Evolutionary conservation across 176 grass and related monocot genomes (phyloP).

Genomic region (Saccharum officinarum): DNA sequence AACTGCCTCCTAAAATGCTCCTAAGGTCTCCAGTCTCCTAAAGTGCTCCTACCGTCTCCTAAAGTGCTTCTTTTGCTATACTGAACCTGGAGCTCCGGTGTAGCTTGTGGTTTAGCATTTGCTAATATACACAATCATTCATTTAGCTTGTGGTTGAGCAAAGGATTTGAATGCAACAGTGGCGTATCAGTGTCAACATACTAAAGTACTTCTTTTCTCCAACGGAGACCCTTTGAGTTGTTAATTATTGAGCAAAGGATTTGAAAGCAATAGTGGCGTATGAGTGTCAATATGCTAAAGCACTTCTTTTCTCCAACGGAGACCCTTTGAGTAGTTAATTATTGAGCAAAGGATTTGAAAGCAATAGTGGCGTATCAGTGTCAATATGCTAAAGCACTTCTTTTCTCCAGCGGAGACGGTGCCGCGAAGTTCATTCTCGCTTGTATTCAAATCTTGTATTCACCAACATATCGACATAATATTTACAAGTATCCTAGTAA

Average conservation of each 20-base stretch:
- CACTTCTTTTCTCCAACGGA: too few species aligned
- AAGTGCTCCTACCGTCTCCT: not conserved
- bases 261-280: too few species aligned
- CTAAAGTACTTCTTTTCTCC: too few species aligned
- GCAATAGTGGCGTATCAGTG: not conserved
- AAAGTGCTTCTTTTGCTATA: not conserved
- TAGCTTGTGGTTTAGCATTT: not conserved
- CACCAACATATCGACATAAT: not conserved
- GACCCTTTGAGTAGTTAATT: not conserved
- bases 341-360: not conserved
- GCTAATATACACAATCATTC: not conserved
- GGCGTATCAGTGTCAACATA: too few species aligned
- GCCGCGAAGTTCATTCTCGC: not conserved
- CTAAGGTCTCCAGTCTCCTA: not conserved
- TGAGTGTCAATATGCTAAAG: too few species aligned
- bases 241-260: too few species aligned
- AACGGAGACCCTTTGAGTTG: too few species aligned
- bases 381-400: not conserved
- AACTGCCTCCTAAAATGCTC: not conserved
- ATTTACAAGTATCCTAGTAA: not conserved
- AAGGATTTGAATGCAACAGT: too few species aligned
- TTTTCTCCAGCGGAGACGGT: too few species aligned
- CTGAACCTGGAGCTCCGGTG: not conserved
- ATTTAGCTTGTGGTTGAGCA: too few species aligned
- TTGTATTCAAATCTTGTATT: not conserved